A percentile compares a stretch with the other conserved stretches of the same genome.
phyloP scores from a whole-genome alignment of 352 stramenopile species.

The Pythium inflatum region DNA sequence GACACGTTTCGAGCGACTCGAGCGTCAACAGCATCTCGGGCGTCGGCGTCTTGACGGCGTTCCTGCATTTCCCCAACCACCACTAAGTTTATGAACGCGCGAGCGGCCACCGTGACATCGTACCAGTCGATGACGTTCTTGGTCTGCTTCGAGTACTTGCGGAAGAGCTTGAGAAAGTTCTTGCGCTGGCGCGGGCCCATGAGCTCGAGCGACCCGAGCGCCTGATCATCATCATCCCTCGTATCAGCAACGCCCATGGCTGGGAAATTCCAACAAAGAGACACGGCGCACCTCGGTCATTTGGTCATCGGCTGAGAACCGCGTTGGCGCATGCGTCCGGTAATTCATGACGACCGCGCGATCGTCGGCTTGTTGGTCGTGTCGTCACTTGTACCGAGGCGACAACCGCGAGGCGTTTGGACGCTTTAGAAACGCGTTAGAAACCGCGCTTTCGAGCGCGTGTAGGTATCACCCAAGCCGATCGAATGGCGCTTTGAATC shows the following conservation, averaged over 20 bases:
- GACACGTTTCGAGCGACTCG: constrained; percentile 83
- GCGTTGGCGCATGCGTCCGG: constrained; percentile 84
- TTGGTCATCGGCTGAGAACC: constrained; percentile 87
- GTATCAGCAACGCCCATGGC: neutral
- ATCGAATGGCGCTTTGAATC: too few species aligned
- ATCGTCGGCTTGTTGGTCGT: neutral
- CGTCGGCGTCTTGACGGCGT: constrained; percentile 75
- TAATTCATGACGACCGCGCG: constrained; percentile 64
- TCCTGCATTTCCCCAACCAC: constrained; percentile 41
- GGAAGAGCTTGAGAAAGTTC: constrained; percentile 90
- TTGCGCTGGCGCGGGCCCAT: constrained; percentile 81
- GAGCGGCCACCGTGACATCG: constrained; percentile 1
- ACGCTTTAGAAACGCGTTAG: neutral
- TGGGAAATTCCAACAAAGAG: neutral
- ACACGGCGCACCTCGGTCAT: constrained; percentile 73
- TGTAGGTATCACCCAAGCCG: too few species aligned
- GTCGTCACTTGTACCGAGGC: neutral
- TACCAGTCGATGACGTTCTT: constrained; percentile 85
- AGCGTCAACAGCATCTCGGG: constrained; percentile 72
- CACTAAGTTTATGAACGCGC: neutral
- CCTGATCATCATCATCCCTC: constrained; percentile 32
- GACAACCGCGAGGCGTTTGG: neutral
- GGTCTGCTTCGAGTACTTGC: constrained; percentile 87
- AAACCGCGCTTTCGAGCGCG: constrained; percentile 4
- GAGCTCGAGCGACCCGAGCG: constrained; percentile 76